These are phyloP conservation scores for Cryphonectria naterciae DNA, from an alignment of 2,329 filamentous ascomycete species.

Conservation along the genomic window DNA sequence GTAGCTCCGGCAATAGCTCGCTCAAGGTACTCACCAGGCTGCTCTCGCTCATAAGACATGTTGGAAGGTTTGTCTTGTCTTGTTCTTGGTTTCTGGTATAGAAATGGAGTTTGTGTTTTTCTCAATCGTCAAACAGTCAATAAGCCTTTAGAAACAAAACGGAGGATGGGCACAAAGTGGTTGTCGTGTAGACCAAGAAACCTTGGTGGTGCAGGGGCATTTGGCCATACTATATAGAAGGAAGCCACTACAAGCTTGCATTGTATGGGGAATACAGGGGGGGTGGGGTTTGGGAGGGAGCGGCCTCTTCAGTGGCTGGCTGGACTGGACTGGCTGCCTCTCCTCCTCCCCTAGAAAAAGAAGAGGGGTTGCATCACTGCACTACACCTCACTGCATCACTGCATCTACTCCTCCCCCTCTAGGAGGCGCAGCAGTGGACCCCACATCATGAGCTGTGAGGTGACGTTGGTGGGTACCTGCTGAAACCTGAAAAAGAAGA, in stretches of 20 bases:
- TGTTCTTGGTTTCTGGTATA: neutral
- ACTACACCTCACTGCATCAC: neutral
- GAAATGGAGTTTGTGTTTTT: neutral
- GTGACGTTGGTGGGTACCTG: slow-evolving; percentile 15
- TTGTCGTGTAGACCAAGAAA: neutral
- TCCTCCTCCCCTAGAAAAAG: neutral
- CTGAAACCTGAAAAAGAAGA: slow-evolving; percentile 8
- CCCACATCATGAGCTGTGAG: slow-evolving; percentile 12
- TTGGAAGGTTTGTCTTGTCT: neutral
- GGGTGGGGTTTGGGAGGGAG: neutral
- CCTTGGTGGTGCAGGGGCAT: neutral
- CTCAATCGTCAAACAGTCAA: neutral
- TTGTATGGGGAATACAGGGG: slow-evolving; percentile 1
- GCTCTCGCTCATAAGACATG: slow-evolving; percentile 25
- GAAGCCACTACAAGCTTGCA: neutral
- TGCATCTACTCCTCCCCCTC: neutral
- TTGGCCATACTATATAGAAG: neutral
- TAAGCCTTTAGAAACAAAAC: neutral
- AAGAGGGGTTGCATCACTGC: neutral
- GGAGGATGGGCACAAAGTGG: neutral
- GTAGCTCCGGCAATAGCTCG: slow-evolving; percentile 21
- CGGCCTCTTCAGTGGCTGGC: slow-evolving; percentile 8
- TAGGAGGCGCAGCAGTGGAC: slow-evolving; percentile 6
- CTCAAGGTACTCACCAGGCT: slow-evolving; percentile 32
- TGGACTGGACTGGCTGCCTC: neutral